Evolutionary conservation across 345 rosid species (phyloP).

Genomic region (Eucalyptus brandiana): DNA sequence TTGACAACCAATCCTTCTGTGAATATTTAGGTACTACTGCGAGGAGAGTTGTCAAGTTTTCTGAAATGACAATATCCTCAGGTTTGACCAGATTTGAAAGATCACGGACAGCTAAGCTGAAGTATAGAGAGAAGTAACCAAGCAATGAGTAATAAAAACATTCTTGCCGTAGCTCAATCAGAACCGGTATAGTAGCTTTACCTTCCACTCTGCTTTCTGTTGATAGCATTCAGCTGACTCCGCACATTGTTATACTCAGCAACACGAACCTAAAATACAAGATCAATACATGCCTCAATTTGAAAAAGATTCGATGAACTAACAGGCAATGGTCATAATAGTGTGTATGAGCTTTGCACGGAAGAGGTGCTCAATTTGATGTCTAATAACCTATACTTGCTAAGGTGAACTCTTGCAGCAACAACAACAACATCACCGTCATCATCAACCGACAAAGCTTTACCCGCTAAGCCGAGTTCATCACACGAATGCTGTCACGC

Average conservation of each 20-base stretch:
- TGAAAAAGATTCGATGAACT: neutral
- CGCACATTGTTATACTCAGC: constrained; percentile 93
- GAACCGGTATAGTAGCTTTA: neutral
- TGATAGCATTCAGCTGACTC: constrained; percentile 91
- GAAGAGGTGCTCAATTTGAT: neutral
- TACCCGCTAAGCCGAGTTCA: neutral
- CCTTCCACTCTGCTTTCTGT: constrained; percentile 99
- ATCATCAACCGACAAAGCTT: neutral
- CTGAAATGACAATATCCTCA: constrained; percentile 74
- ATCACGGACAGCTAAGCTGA: constrained; percentile 99
- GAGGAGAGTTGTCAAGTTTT: constrained; percentile 80
- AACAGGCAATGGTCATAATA: neutral
- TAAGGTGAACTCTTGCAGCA: neutral
- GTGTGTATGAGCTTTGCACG: neutral
- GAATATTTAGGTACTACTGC: constrained; percentile 90
- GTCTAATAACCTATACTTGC: neutral
- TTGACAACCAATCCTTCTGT: constrained; percentile 95
- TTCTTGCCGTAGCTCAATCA: neutral
- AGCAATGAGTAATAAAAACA: neutral
- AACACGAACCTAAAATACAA: constrained; percentile 68
- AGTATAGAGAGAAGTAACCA: neutral
- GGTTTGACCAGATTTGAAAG: constrained; percentile 88
- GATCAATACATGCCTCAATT: neutral
- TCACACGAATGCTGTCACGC: neutral
- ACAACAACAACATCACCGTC: neutral